phyloP scores from a whole-genome alignment of 257 asterid species.

The Solanum arcanum region DNA sequence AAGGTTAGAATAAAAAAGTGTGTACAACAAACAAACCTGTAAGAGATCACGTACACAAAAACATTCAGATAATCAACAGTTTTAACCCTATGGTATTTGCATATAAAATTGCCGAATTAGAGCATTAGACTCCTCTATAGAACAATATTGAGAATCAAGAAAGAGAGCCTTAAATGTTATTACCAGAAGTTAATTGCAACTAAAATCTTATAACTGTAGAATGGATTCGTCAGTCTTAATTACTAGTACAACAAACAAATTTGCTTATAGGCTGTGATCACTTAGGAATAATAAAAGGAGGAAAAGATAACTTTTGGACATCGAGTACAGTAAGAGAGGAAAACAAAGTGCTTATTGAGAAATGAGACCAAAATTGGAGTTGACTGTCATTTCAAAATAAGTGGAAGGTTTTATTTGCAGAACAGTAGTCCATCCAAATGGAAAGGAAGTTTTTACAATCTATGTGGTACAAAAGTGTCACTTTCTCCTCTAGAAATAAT shows the following conservation, averaged over 20 bases:
- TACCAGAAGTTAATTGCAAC: not conserved
- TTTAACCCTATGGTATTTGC: not conserved
- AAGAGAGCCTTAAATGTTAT: not conserved
- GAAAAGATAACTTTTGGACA: not conserved
- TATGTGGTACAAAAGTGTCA: not conserved
- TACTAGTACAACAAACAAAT: not conserved
- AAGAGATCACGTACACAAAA: not conserved
- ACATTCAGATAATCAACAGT: not conserved
- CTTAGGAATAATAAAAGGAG: not conserved
- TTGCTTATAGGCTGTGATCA: not conserved
- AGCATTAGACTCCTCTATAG: not conserved
- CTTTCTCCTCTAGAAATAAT: not conserved
- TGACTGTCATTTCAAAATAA: not conserved
- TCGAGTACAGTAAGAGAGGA: not conserved
- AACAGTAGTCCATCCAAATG: not conserved
- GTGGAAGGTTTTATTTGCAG: not conserved
- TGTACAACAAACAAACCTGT: not conserved
- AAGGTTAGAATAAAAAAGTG: not conserved
- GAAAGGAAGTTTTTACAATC: not conserved
- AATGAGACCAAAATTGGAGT: not conserved
- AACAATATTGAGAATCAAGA: not conserved
- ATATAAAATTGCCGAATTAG: not conserved
- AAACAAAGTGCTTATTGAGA: not conserved
- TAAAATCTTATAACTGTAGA: not conserved
- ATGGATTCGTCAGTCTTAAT: not conserved